Evolutionary conservation across 1,284 basidiomycete genomes (phyloP).

Genomic region (Ustilago loliicola): DNA sequence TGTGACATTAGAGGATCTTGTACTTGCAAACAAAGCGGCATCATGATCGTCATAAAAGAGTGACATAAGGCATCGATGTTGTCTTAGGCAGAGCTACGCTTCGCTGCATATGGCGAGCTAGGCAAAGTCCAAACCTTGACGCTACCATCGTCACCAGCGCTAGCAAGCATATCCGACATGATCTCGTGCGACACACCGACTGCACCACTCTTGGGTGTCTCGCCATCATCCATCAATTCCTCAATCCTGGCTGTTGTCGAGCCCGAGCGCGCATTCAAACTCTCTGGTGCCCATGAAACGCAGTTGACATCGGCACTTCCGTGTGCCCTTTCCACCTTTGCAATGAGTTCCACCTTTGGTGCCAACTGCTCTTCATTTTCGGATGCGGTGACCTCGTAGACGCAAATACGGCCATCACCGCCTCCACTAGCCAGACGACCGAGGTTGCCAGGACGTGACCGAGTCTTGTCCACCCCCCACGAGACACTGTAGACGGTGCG

Average conservation of each 20-base stretch:
- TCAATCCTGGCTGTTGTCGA: conserved; percentile 43
- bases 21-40: background rate
- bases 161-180: conserved; percentile 78
- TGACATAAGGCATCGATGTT: background rate
- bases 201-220: conserved; percentile 51
- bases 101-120: conserved; percentile 29
- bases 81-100: background rate
- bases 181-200: conserved; percentile 16
- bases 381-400: conserved; percentile 77
- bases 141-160: conserved; percentile 82
- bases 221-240: conserved; percentile 48
- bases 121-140: conserved; percentile 77
- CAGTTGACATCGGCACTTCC: conserved; percentile 83
- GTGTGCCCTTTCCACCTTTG: conserved; percentile 75
- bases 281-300: conserved; percentile 78
- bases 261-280: conserved; percentile 34
- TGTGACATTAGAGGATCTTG: conserved; percentile 17
- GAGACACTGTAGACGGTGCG: conserved; percentile 83
- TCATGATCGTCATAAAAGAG: background rate
- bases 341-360: conserved; percentile 49
- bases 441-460: conserved; percentile 68
- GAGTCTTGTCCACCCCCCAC: conserved; percentile 74
- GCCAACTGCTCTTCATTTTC: conserved; percentile 27
- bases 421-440: conserved; percentile 83
- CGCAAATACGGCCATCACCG: conserved; percentile 81